A percentile compares a stretch with the other conserved stretches of the same genome.
Evolutionary conservation across 495 filamentous ascomycete genomes (phyloP).

Genomic region (Annulohypoxylon maeteangense): DNA sequence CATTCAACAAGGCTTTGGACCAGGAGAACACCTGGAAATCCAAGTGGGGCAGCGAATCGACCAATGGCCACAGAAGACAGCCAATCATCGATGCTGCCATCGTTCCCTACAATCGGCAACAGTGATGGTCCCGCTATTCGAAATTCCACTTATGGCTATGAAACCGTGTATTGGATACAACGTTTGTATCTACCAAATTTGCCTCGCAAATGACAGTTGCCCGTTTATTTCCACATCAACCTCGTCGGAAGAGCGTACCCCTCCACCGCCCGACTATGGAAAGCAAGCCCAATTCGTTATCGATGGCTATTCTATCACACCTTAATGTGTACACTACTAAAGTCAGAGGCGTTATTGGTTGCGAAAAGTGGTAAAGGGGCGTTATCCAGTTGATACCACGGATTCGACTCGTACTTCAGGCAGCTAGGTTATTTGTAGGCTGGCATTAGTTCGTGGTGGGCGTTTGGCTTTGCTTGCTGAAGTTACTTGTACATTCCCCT

Average conservation of each 20-base stretch:
- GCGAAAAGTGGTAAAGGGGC: constrained; percentile 2
- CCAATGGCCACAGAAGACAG: constrained; percentile 55
- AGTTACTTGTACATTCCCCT: neutral
- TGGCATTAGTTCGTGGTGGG: neutral
- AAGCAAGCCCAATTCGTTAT: neutral
- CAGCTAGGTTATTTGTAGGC: neutral
- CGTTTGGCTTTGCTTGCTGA: neutral
- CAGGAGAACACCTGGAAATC: constrained; percentile 77
- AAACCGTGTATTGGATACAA: neutral
- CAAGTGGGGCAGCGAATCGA: constrained; percentile 72
- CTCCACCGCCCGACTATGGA: neutral
- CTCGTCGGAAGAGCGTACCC: neutral
- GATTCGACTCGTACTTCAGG: neutral
- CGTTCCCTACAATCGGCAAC: constrained; percentile 58
- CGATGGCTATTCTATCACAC: neutral
- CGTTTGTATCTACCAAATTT: too few species aligned
- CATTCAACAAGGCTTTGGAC: constrained; percentile 70
- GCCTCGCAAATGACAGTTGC: neutral
- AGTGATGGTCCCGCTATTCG: neutral
- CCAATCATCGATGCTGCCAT: constrained; percentile 67
- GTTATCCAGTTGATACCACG: constrained; percentile 14
- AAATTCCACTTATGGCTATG: too few species aligned
- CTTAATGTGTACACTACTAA: neutral
- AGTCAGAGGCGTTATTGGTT: neutral
- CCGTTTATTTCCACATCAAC: neutral